Base-by-base conservation (phyloP, 1,139 yeast genomes). In the Yamadazyma buinensis region DNA sequence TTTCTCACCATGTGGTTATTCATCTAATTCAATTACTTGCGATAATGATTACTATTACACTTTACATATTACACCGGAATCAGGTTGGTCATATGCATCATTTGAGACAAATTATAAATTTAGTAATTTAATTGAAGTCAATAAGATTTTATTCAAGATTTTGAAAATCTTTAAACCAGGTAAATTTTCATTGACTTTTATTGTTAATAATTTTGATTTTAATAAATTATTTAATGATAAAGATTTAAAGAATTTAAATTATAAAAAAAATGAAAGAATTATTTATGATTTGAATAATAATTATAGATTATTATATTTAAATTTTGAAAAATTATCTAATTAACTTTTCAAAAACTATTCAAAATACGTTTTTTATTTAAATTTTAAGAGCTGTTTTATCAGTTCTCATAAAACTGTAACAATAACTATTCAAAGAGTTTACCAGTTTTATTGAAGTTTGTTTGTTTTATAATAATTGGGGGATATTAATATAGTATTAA, bases 1-100 rank as follows among this genome's bases (percentile, higher is more conserved):
- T 21, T 92, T 92, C 57, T 69, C 85, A n/a, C 98, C 98, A 2
- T 92, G 97, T 60, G 98, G 98, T 12, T 92, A 79, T 55, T 86
- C 96, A 2, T 85, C 96, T 33, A 92, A 92, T 59, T 82, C 94
- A 19, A 65, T 87, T 30, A 60, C 84, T 34, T 67, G 63, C 31
- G 62, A 66, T 30, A 73, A 68, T 15, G 74, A 74, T 22, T 75
- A 75, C 55, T 92, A 90, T 64, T 88, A 86, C 55, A 92, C 97
- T 13, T 70, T 90, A 42, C 98, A 92, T 57, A 85, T 92, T 27
- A 92, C 98, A 0, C 98, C 98, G 0, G 97, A 92, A 57, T 59
- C 70, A 14, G 95, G 92, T 21, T 92, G 95, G 87, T 86, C 96
- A 3, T 92, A 92, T 60, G 97, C 97, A 11, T 85, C 95, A 12